A percentile compares a stretch with the other conserved stretches of the same genome.
phyloP scores from a whole-genome alignment of 176 grass and related monocot species.

The Tillandsia fasciculata region DNA sequence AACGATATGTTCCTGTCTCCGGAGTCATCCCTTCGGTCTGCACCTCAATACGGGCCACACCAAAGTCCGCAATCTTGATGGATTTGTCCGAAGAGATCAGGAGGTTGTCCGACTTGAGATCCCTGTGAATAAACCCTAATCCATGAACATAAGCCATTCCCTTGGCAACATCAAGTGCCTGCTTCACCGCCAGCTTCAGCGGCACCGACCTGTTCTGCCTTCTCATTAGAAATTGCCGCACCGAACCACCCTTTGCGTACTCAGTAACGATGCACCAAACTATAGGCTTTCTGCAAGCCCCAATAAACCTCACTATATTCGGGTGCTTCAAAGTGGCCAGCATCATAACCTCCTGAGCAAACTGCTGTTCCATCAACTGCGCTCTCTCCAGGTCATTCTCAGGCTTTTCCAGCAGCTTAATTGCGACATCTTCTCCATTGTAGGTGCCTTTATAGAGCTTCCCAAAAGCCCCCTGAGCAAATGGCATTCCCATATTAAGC shows the following conservation, averaged over 20 bases:
- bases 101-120: slow-evolving; percentile 73
- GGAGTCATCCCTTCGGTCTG: slow-evolving; percentile 72
- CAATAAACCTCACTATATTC: slow-evolving; percentile 67
- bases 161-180: slow-evolving; percentile 55
- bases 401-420: slow-evolving; percentile 64
- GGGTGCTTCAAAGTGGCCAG: slow-evolving; percentile 44
- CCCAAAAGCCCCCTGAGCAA: slow-evolving; percentile 77
- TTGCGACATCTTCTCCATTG: slow-evolving; percentile 63
- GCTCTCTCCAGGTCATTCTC: slow-evolving; percentile 56
- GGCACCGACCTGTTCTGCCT: slow-evolving; percentile 56
- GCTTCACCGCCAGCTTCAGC: slow-evolving; percentile 47
- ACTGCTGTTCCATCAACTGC: slow-evolving; percentile 69
- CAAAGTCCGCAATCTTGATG: slow-evolving; percentile 83
- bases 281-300: slow-evolving; percentile 54
- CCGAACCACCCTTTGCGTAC: slow-evolving; percentile 66
- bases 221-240: slow-evolving; percentile 51
- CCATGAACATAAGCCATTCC: slow-evolving; percentile 66
- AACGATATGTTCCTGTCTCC: slow-evolving; percentile 70
- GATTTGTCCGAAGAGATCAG: slow-evolving; percentile 66
- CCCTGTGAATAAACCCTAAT: slow-evolving; percentile 56
- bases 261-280: slow-evolving; percentile 81
- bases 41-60: slow-evolving; percentile 72
- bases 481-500: slow-evolving; percentile 49
- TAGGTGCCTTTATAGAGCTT: slow-evolving; percentile 62
- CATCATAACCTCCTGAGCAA: slow-evolving; percentile 73